Evolutionary conservation across 106 monocot species (phyloP).

Genomic region (Triglochin maritima): DNA sequence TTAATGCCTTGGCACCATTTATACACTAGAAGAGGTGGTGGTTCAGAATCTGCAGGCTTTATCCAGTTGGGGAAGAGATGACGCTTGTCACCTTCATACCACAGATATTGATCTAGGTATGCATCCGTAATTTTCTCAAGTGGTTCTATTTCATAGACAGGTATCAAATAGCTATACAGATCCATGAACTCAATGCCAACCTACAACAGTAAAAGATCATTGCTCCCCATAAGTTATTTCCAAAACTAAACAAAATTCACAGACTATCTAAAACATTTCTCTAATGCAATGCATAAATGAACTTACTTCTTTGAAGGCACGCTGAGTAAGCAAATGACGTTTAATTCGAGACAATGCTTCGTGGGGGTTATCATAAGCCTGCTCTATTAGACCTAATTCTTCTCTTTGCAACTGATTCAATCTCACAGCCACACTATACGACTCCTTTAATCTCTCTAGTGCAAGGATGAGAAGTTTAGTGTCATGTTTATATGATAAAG

Average conservation of each 20-base stretch:
- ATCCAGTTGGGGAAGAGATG: slow-evolving; percentile 99
- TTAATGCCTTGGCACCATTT: slow-evolving; percentile 99
- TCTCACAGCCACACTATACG: slow-evolving; percentile 95
- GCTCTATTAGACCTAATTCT: slow-evolving; percentile 96
- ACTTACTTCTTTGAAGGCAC: slow-evolving; percentile 95
- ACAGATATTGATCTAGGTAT: slow-evolving; percentile 97
- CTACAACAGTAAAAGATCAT: slow-evolving; percentile 21
- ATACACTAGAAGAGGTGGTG: slow-evolving; percentile 95
- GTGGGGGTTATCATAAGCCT: slow-evolving; percentile 99
- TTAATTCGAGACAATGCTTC: slow-evolving; percentile 98
- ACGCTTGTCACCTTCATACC: slow-evolving; percentile 99
- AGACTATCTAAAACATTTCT: too few species aligned
- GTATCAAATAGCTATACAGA: slow-evolving; percentile 93
- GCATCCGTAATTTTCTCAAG: slow-evolving; percentile 99
- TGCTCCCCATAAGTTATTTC: not conserved
- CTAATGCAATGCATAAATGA: not conserved
- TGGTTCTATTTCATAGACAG: slow-evolving; percentile 99
- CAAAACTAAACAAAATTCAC: not conserved
- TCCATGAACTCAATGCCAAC: slow-evolving; percentile 99
- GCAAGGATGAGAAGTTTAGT: slow-evolving; percentile 98
- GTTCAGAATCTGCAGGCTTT: slow-evolving; percentile 99
- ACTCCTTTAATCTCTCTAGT: slow-evolving; percentile 90
- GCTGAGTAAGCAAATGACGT: slow-evolving; percentile 92
- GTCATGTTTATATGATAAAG: slow-evolving; percentile 97
- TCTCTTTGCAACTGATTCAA: slow-evolving; percentile 94